Evolutionary conservation across 352 stramenopile species (phyloP).

Genomic region (Peronospora destructor): DNA sequence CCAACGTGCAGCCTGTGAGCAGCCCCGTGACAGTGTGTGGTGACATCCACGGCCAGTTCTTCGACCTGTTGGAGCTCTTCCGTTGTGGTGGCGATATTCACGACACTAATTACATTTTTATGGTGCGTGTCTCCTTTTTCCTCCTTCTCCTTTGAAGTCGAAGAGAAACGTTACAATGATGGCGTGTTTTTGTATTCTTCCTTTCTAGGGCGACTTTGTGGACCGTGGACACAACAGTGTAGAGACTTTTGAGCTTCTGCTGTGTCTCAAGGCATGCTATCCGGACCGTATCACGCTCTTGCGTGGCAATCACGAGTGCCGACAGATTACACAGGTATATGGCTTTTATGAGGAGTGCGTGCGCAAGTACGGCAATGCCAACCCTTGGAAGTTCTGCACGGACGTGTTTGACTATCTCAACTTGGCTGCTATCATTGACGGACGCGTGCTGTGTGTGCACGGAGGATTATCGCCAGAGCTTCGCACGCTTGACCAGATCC

Average conservation of each 20-base stretch:
- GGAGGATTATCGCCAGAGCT: constrained; percentile 93
- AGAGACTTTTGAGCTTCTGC: constrained; percentile 84
- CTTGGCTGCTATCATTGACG: constrained; percentile 91
- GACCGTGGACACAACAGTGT: constrained; percentile 88
- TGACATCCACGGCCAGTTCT: constrained; percentile 89
- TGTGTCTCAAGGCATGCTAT: constrained; percentile 83
- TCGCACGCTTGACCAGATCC: constrained; percentile 91
- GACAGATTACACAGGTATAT: constrained; percentile 96
- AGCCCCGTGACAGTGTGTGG: constrained; percentile 85
- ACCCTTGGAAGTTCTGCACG: constrained; percentile 94
- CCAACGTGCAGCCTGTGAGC: constrained; percentile 87
- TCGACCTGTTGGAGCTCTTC: constrained; percentile 86
- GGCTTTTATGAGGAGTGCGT: constrained; percentile 97
- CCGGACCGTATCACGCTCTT: constrained; percentile 85
- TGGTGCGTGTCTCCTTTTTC: constrained; percentile 33
- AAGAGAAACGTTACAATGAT: constrained; percentile 1
- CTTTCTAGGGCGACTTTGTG: constrained; percentile 79
- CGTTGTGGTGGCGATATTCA: constrained; percentile 75
- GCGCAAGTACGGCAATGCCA: constrained; percentile 94
- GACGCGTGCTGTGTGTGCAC: constrained; percentile 89
- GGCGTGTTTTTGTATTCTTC: constrained; percentile 4
- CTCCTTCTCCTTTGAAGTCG: neutral
- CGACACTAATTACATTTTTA: constrained; percentile 89
- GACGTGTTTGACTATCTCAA: constrained; percentile 96
- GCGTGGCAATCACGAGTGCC: constrained; percentile 86